Evolutionary conservation across 805 yeast genomes (phyloP).

Genomic region (Saccharomycopsis sp.): DNA sequence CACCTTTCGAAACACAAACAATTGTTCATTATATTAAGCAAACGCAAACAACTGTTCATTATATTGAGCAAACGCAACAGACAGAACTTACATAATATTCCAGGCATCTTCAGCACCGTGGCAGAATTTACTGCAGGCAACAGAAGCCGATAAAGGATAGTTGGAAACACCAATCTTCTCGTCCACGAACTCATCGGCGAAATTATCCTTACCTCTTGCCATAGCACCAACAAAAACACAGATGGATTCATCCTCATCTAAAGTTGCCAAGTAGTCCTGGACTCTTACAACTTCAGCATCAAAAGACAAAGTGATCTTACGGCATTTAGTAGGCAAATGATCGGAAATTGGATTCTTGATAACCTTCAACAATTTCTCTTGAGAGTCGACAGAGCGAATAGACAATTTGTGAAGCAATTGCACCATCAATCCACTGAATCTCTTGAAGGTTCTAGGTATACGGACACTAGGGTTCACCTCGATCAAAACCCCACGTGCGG

Average conservation of each 20-base stretch:
- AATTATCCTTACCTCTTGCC: conserved; percentile 97
- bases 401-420: conserved; percentile 88
- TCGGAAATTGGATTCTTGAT: conserved; percentile 97
- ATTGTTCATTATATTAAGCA: background rate
- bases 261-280: conserved; percentile 73
- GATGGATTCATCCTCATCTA: conserved; percentile 85
- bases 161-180: conserved; percentile 94
- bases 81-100: conserved; percentile 46
- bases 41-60: background rate
- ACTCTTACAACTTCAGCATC: conserved; percentile 86
- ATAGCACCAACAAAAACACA: conserved; percentile 99
- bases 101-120: conserved; percentile 99
- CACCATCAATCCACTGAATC: conserved; percentile 97
- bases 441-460: conserved; percentile 95
- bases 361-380: conserved; percentile 87
- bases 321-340: conserved; percentile 93
- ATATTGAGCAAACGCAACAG: background rate
- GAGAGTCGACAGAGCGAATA: conserved; percentile 90
- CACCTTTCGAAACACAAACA: background rate
- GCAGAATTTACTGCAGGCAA: conserved; percentile 96
- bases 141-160: conserved; percentile 93
- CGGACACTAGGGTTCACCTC: conserved; percentile 96
- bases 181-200: conserved; percentile 95
- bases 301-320: conserved; percentile 84
- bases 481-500: conserved; percentile 88